Base-by-base conservation (phyloP, 2,329 filamentous ascomycete genomes). In the Verticillium klebahnii region DNA sequence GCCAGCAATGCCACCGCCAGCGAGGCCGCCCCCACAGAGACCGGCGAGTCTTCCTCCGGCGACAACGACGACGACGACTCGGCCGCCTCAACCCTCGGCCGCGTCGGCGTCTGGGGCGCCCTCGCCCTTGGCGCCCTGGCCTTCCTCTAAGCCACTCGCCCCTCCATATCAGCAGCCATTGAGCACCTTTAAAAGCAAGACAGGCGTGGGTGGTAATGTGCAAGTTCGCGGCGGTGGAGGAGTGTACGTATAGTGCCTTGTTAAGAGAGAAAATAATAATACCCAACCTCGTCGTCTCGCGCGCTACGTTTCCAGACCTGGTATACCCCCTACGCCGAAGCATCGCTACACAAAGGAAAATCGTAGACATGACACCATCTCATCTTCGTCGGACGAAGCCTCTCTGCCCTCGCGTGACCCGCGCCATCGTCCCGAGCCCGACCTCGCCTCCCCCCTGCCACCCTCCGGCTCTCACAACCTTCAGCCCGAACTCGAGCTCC, bases 381-480 rank as follows among this genome's bases (percentile, higher is more conserved):
- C 45, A n/a, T 50, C 45, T 12, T 50, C 17, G 23, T 19, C 45
- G 45, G 8, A 50, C 19, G 19, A 50, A 50, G 9, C 45, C 45
- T 25, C 45, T n/a, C 45, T 66, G 65, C 50, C 60, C 61, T 9
- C 62, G 34, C 5, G 63, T 63, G 31, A 66, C 63, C n/a, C 65
- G 9, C 3, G 65, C 65, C 59, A 65, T 15, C 12, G 62, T 64
- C 9, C 65, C 65, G 29, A 66, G 56, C 17, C 65, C 65, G 3
- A 66, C 65, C 17, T 66, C 65, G 54, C 63, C 62, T 1, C 65
- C 65, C 12, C 65, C 65, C 5, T 63, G 63, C 65, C 65, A 66
- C 0, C 65, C 65, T 0, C 65, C 65, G 0, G 58, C 65, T 1
- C 65, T 45, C 40, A 61, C 56, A 9, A 66, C 65, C 2, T 56